phyloP scores from a whole-genome alignment of 2,329 filamentous ascomycete genomes.

The Ophiostoma pallidulum region DNA sequence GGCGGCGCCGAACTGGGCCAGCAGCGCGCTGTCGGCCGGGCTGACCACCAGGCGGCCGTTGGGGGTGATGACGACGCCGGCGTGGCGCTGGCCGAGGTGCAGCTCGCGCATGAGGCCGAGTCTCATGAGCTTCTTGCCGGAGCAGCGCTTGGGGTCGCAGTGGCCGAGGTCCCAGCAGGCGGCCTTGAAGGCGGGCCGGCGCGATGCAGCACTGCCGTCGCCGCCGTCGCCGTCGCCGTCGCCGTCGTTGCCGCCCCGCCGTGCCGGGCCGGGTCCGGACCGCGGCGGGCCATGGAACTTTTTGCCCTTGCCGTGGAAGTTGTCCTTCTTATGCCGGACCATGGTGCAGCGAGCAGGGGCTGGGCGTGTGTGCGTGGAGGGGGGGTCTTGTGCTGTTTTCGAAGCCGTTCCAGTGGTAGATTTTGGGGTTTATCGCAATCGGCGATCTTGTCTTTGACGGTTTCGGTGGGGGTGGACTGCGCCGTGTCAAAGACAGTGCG shows the following conservation, averaged over 20 bases:
- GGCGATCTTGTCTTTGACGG: too few relatives aligned
- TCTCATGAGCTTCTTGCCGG: constrained; percentile 87
- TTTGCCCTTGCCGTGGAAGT: constrained; percentile 60
- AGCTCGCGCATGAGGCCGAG: constrained; percentile 90
- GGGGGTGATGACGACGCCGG: constrained; percentile 86
- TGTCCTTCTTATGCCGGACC: constrained; percentile 98
- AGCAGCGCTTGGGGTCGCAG: constrained; percentile 94
- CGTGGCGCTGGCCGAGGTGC: constrained; percentile 81
- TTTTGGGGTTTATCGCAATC: too few relatives aligned
- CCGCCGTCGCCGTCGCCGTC: constrained; percentile 25
- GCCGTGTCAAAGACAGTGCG: too few relatives aligned
- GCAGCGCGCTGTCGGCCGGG: constrained; percentile 68
- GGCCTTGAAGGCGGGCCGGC: constrained; percentile 61
- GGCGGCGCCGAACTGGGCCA: constrained; percentile 84
- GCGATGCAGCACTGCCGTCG: constrained; percentile 18
- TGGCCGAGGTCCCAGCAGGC: constrained; percentile 97
- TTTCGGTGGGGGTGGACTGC: too few relatives aligned
- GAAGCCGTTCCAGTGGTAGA: neutral
- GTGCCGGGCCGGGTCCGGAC: constrained; percentile 31
- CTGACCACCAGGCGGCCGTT: constrained; percentile 83
- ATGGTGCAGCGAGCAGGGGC: constrained; percentile 36
- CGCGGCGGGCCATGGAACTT: constrained; percentile 54
- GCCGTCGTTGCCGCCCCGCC: constrained; percentile 36
- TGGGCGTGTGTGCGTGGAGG: neutral
- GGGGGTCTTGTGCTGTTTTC: too few relatives aligned